Conservation (phyloP, 164 flowering plant genomes). For the Taxillus chinensis region DNA sequence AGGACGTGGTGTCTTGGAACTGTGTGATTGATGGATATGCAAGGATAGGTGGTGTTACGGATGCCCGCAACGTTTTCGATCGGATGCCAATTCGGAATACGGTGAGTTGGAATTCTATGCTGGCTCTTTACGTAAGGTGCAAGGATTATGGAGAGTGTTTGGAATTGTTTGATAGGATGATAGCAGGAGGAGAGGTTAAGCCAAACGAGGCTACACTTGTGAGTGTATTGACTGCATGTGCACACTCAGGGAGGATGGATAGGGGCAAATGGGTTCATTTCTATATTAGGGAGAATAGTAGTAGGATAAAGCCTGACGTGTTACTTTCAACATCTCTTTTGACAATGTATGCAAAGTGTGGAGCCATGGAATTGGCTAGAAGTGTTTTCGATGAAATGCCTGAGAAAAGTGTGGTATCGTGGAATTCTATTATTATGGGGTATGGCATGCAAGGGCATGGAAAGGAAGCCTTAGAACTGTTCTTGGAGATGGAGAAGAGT, state of each 20-base stretch:
- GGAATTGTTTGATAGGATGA: constrained; percentile 47
- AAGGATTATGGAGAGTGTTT: constrained; percentile 38
- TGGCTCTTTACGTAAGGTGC: constrained; percentile 36
- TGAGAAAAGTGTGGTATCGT: constrained; percentile 50
- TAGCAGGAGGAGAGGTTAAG: constrained; percentile 20
- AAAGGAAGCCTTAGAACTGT: constrained; percentile 48
- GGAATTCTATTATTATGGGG: constrained; percentile 71
- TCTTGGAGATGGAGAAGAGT: constrained; percentile 51
- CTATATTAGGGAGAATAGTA: constrained; percentile 18
- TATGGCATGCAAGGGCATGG: constrained; percentile 54
- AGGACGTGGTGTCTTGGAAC: constrained; percentile 53
- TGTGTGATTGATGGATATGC: constrained; percentile 64
- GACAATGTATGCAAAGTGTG: constrained; percentile 74
- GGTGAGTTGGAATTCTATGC: constrained; percentile 54
- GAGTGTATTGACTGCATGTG: constrained; percentile 57
- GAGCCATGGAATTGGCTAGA: constrained; percentile 43
- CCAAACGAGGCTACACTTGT: constrained; percentile 62
- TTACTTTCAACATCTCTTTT: constrained; percentile 51
- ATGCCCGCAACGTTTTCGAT: constrained; percentile 36
- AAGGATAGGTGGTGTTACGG: constrained; percentile 18
- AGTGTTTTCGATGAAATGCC: constrained; percentile 51
- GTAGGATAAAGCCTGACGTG: constrained; percentile 30
- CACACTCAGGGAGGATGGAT: constrained; percentile 37
- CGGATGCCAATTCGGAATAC: constrained; percentile 35
- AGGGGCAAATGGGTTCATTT: constrained; percentile 51